These are phyloP conservation scores for Gaeumannomyces tritici DNA, from an alignment of 2,329 filamentous ascomycete species.

Conservation along the genomic window DNA sequence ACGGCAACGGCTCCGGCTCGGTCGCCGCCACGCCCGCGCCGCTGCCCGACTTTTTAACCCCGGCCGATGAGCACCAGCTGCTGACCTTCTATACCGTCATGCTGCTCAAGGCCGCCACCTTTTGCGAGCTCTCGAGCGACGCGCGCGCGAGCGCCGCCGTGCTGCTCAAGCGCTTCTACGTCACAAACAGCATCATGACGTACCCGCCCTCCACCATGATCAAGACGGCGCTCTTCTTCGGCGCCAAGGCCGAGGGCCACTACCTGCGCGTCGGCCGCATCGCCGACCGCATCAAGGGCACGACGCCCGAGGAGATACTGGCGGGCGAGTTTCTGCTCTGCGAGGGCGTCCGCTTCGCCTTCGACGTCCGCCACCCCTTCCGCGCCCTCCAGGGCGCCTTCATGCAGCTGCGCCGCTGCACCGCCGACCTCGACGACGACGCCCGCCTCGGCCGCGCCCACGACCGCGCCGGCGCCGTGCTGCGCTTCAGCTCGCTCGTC, in stretches of 20 bases:
- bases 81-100: slow-evolving; percentile 66
- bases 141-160: slow-evolving; percentile 69
- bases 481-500: slow-evolving; percentile 72
- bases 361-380: slow-evolving; percentile 87
- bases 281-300: slow-evolving; percentile 57
- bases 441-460: slow-evolving; percentile 52
- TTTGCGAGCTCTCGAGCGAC: slow-evolving; percentile 40
- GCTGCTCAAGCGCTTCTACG: slow-evolving; percentile 89
- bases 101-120: slow-evolving; percentile 45
- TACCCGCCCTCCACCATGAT: slow-evolving; percentile 87
- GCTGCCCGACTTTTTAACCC: slow-evolving; percentile 68
- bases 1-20: slow-evolving; percentile 19
- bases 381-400: slow-evolving; percentile 78
- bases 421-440: slow-evolving; percentile 50
- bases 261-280: slow-evolving; percentile 60
- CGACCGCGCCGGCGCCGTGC: slow-evolving; percentile 58
- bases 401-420: slow-evolving; percentile 67
- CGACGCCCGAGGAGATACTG: slow-evolving; percentile 71
- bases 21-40: slow-evolving; percentile 26
- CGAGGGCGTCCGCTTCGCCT: slow-evolving; percentile 85
- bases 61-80: slow-evolving; percentile 73
- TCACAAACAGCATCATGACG: slow-evolving; percentile 92
- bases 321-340: slow-evolving; percentile 89
- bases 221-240: slow-evolving; percentile 85
- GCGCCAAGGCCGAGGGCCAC: slow-evolving; percentile 82